Conservation (phyloP, 2,329 filamentous ascomycete genomes). For the Fusarium sp. region DNA sequence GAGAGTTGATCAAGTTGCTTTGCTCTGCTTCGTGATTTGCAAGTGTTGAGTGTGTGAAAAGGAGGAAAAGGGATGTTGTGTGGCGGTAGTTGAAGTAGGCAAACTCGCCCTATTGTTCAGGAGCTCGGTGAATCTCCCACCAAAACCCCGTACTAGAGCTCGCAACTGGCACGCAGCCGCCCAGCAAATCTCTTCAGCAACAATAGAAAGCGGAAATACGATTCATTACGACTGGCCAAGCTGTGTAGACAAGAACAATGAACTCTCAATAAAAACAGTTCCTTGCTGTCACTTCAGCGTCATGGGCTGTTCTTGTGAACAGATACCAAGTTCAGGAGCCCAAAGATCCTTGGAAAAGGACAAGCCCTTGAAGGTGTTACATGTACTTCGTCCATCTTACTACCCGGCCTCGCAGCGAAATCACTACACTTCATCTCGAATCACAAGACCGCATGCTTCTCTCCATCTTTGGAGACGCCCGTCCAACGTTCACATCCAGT, state of each 20-base stretch:
- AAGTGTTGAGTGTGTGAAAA: background rate
- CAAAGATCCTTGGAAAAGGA: background rate
- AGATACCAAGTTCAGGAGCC: background rate
- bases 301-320: background rate
- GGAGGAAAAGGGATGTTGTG: background rate
- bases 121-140: background rate
- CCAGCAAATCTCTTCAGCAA: background rate
- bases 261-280: background rate
- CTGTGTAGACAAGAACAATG: background rate
- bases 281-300: background rate
- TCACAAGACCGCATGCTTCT: background rate
- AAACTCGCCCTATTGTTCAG: background rate
- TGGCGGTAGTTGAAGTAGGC: background rate
- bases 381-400: too few species aligned
- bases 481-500: accelerated
- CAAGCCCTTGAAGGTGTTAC: background rate
- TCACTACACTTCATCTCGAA: background rate
- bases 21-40: accelerated
- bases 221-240: too few species aligned
- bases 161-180: background rate
- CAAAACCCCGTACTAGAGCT: background rate
- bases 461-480: too few species aligned
- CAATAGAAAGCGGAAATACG: background rate
- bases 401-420: background rate
- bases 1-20: accelerated